These are phyloP conservation scores for Megacollybia marginata DNA, from an alignment of 768 basidiomycete species.

Conservation along the genomic window DNA sequence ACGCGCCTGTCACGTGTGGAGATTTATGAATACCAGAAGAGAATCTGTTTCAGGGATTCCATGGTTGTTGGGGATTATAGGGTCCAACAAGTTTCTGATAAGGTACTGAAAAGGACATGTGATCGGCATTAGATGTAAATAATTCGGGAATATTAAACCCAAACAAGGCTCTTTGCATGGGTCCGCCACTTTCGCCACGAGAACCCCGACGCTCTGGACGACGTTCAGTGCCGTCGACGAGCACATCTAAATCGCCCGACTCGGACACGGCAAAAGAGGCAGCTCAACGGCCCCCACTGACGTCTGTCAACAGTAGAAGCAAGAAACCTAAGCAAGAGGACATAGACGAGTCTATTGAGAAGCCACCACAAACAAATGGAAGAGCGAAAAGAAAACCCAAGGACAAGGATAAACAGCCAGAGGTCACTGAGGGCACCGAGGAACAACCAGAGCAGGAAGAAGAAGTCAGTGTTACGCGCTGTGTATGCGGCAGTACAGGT, in stretches of 20 bases:
- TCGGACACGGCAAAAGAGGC: slow-evolving; percentile 44
- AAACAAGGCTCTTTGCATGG: slow-evolving; percentile 37
- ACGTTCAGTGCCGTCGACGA: slow-evolving; percentile 60
- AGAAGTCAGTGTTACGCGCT: slow-evolving; percentile 67
- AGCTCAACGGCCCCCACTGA: slow-evolving; percentile 31
- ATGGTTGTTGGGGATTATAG: no score
- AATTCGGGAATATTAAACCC: neutral
- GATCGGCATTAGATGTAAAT: neutral
- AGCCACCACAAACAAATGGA: slow-evolving; percentile 20
- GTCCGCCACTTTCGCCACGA: slow-evolving; percentile 68
- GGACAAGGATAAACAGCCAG: slow-evolving; percentile 46
- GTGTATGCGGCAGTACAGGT: slow-evolving; percentile 82
- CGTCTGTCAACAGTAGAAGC: slow-evolving; percentile 32
- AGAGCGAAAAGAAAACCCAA: slow-evolving; percentile 58
- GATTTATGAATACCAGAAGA: no score
- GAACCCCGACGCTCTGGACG: slow-evolving; percentile 75
- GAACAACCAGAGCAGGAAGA: slow-evolving; percentile 49
- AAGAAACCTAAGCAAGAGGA: slow-evolving; percentile 75
- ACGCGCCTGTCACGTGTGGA: no score
- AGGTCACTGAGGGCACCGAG: neutral
- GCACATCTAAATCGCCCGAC: slow-evolving; percentile 70
- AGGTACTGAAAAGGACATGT: no score
- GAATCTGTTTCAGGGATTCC: no score
- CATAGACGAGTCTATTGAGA: slow-evolving; percentile 50
- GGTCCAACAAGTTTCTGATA: no score